These are phyloP conservation scores for Lepidium aucheri DNA, from an alignment of 345 rosid genomes.

Conservation along the genomic window DNA sequence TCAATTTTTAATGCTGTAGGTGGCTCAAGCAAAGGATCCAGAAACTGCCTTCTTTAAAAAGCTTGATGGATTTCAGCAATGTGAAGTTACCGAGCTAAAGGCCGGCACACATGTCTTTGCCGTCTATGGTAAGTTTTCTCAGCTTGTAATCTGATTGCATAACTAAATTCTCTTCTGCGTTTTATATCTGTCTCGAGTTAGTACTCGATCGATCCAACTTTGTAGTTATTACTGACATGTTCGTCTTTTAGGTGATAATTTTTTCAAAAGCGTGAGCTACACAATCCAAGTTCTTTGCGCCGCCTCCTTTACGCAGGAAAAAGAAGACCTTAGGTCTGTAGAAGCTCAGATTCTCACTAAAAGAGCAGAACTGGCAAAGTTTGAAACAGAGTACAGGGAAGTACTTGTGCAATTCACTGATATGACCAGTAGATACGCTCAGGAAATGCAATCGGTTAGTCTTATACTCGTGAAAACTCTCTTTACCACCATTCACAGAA, in stretches of 20 bases:
- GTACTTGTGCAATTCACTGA: slow-evolving; percentile 81
- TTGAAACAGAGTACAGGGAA: slow-evolving; percentile 94
- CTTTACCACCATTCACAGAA: background rate
- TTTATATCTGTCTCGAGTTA: background rate
- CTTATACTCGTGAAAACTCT: background rate
- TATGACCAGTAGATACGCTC: slow-evolving; percentile 87
- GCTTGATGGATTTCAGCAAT: slow-evolving; percentile 92
- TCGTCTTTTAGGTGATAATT: slow-evolving; percentile 71
- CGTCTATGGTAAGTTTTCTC: slow-evolving; percentile 67
- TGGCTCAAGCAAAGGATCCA: slow-evolving; percentile 84
- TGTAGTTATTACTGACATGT: background rate
- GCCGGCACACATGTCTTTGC: slow-evolving; percentile 90
- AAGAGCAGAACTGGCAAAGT: slow-evolving; percentile 77
- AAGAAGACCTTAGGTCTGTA: slow-evolving; percentile 71
- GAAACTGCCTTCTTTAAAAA: slow-evolving; percentile 87
- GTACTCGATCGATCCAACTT: background rate
- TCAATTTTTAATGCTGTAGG: slow-evolving; percentile 30
- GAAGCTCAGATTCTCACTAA: slow-evolving; percentile 83
- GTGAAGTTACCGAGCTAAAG: slow-evolving; percentile 84
- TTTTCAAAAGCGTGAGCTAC: slow-evolving; percentile 84
- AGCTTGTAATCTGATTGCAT: background rate
- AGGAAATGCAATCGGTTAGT: slow-evolving; percentile 90
- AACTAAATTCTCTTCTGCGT: background rate
- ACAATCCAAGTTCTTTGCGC: slow-evolving; percentile 86
- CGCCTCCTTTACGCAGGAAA: slow-evolving; percentile 63